Base-by-base conservation (phyloP, 352 stramenopile genomes). In the Pythium rhizo-oryzae region DNA sequence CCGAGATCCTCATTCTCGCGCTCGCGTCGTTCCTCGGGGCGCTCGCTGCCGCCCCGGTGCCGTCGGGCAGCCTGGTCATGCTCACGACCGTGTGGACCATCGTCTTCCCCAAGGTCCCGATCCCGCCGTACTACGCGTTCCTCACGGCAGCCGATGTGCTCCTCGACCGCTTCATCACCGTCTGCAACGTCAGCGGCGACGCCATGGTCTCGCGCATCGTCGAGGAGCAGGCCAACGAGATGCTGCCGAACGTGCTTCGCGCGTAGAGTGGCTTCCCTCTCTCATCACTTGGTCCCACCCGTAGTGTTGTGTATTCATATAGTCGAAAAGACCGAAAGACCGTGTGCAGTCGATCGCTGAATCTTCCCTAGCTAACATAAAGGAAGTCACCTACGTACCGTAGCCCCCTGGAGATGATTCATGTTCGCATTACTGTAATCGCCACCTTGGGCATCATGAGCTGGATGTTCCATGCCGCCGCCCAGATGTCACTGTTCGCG, bases 141-240 rank as follows among this genome's bases (percentile, higher is more conserved):
- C 67, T 93, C 37, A 63, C 89, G 25, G 85, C 81, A 5, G 81
- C 77, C 4, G 87, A 95, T 56, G 84, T 91, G 24, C 76, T 93
- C 24, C 65, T 95, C n/a, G 84, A 93, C 39, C 87, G 87, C 55
- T 67, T 93, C 35, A 72, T 90, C 9, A 93, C 87, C 5, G 63
- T 92, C 35, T 84, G 78, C 70, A 95, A 95, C 66, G 78, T 95
- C 39, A 87, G 89, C 61, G 75, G 79, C 30, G 82, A 92, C 70
- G 84, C 85, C 18, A 87, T 95, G 75, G 69, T 92, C 50, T 85
- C 73, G 23, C 84, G 82, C 35, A 84, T 95, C 54, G 72, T 95
- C 58, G 82, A 83, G 56, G 79, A 92, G 28, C 83, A 94, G 55
- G 62, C 87, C 43, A 77, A 85, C 62, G 73, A 81, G 41, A 67